A percentile compares a stretch with the other conserved stretches of the same genome.
phyloP scores from a whole-genome alignment of 441 rosid genomes.

The Adansonia madagascariensis region DNA sequence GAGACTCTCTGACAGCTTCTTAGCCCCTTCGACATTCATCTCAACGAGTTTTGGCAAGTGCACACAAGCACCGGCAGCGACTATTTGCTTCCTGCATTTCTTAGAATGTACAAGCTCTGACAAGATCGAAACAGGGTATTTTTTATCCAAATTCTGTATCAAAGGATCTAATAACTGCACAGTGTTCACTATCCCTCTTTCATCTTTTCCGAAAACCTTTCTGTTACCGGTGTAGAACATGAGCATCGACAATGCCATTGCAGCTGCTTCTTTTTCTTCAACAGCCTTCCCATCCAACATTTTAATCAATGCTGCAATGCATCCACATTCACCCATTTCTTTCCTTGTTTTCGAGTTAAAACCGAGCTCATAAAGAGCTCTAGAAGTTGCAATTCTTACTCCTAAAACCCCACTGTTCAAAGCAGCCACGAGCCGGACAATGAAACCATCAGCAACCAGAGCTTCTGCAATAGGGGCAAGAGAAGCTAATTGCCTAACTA shows the following conservation, averaged over 20 bases:
- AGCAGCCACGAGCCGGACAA: neutral
- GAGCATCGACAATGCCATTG: neutral
- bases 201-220: neutral
- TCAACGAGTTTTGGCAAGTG: slow-evolving; percentile 4
- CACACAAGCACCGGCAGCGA: slow-evolving; percentile 8
- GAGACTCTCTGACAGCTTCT: neutral
- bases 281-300: slow-evolving; percentile 10
- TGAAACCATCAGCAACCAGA: neutral
- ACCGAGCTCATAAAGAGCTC: neutral
- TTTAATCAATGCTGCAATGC: neutral
- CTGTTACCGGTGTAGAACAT: neutral
- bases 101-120: slow-evolving; percentile 8
- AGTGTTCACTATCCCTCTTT: neutral
- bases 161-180: slow-evolving; percentile 2
- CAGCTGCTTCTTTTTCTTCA: slow-evolving; percentile 7
- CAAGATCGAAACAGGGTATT: neutral
- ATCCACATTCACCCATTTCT: slow-evolving; percentile 6
- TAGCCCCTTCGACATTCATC: slow-evolving; percentile 8
- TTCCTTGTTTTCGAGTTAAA: neutral
- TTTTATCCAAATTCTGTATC: neutral
- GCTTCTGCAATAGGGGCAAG: neutral
- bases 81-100: slow-evolving; percentile 9
- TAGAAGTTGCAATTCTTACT: neutral
- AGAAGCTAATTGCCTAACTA: neutral
- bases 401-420: neutral